A percentile compares a stretch with the other conserved stretches of the same genome.
phyloP scores from a whole-genome alignment of 345 rosid genomes.

The Erysimum cheiranthoides region DNA sequence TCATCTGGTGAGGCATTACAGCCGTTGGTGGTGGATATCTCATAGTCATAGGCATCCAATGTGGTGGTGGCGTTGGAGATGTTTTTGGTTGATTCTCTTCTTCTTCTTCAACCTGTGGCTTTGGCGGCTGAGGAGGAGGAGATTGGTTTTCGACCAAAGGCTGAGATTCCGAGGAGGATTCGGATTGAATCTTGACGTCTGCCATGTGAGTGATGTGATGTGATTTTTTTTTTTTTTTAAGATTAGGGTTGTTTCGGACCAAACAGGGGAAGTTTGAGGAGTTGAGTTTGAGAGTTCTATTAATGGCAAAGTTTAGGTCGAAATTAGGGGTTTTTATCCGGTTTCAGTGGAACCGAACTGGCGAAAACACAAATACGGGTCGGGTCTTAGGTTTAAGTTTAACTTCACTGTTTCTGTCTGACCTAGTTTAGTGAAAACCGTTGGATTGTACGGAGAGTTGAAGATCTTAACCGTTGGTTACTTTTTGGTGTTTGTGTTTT shows the following conservation, averaged over 20 bases:
- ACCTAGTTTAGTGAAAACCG: constrained; percentile 36
- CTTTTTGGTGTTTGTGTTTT: neutral
- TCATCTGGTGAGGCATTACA: constrained; percentile 84
- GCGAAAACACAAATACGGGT: constrained; percentile 11
- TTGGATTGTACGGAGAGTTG: constrained; percentile 26
- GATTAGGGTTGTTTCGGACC: neutral
- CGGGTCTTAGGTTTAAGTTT: constrained; percentile 35
- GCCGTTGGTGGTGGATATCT: constrained; percentile 73
- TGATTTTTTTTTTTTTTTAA: neutral
- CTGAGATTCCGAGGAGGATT: constrained; percentile 24
- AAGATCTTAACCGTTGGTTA: constrained; percentile 21
- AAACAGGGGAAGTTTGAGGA: constrained; percentile 14
- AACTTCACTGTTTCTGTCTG: neutral
- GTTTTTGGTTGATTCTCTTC: constrained; percentile 38
- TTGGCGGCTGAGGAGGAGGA: neutral
- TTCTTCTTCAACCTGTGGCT: constrained; percentile 5
- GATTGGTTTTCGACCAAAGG: constrained; percentile 18
- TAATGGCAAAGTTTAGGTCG: constrained; percentile 44
- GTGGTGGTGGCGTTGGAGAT: constrained; percentile 40
- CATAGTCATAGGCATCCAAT: constrained; percentile 77
- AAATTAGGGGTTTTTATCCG: constrained; percentile 42
- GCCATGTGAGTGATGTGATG: constrained; percentile 20
- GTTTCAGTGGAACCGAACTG: neutral
- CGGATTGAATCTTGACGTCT: constrained; percentile 29
- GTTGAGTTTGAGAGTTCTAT: constrained; percentile 17